Evolutionary conservation across 1,139 yeast species (phyloP), one percentile per base, ranked within the genome.

Genomic region (Diutina neorugosa): DNA sequence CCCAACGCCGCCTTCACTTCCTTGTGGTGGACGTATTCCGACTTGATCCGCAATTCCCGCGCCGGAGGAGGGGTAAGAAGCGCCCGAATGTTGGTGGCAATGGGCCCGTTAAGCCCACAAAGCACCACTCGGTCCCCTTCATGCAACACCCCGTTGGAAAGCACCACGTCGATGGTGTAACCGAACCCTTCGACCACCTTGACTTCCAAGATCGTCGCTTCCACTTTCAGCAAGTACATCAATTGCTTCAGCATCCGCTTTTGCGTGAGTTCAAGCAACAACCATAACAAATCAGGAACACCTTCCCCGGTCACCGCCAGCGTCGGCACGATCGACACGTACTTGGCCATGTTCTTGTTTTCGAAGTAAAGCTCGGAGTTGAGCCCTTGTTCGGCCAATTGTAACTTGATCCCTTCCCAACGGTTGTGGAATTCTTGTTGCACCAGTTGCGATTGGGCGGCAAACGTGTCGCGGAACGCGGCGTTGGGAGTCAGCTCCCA

Each of bases 261-360:
- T 73, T 94, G 98, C 23, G 98, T 93, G 64, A 94, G 80, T 69
- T 93, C 98, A 62, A 94, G 80, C 66, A 94, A 78, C 69, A 94
- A 80, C 93, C 96, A 91, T 66, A 94, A 82, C 73, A 94, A 79
- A 81, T 94, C 99, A 51, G 99, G 98, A 62, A 94, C 94, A 85
- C 99, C 99, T 73, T 94, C 99, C 69, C 98, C 99, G 31, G 98
- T 91, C 52, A 91, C 95, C 55, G 99, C 98, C 57, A 98, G 91
- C 14, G 98, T 93, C 61, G 99, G 98, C 54, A 94, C 96, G 63
- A 94, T 85, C 43, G 98, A 90, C 56, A 94, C 98, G 64, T 85
- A 88, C 69, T 88, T 88, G 56, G 97, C 74, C 79, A 93, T 76
- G 73, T 91, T 93, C 70, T 86, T 87, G 78, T 94, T 94, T 70